phyloP scores from a whole-genome alignment of 164 flowering plant genomes.

The Liriodendron chinense region DNA sequence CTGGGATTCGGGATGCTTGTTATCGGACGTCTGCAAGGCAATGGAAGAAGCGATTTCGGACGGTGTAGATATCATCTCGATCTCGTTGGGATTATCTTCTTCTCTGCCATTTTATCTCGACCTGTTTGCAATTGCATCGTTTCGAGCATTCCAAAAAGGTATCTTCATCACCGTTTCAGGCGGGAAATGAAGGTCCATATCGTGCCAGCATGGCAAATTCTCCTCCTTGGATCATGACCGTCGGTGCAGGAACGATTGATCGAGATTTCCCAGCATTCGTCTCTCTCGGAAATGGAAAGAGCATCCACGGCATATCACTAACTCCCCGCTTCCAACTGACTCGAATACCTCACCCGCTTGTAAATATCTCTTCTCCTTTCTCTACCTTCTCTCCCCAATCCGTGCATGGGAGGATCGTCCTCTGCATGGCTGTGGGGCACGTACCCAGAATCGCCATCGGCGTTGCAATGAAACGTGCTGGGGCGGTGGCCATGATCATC shows the following conservation, averaged over 20 bases:
- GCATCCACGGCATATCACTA: conserved; percentile 10
- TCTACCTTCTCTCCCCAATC: not conserved
- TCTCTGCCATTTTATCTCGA: conserved; percentile 9
- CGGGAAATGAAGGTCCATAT: conserved; percentile 16
- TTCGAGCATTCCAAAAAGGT: conserved; percentile 5
- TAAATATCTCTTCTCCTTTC: not conserved
- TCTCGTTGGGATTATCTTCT: conserved; percentile 12
- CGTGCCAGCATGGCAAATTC: conserved; percentile 7
- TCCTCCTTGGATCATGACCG: conserved; percentile 28
- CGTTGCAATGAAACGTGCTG: conserved; percentile 6
- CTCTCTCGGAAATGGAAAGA: conserved; percentile 17
- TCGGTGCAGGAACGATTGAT: conserved; percentile 30
- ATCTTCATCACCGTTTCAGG: conserved; percentile 6
- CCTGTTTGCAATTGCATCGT: conserved; percentile 9
- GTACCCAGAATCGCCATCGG: conserved; percentile 6
- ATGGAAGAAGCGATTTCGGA: conserved; percentile 13
- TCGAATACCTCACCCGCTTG: conserved; percentile 4
- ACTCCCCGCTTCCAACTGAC: not conserved
- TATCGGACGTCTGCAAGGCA: conserved; percentile 12
- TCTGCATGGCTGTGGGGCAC: conserved; percentile 9
- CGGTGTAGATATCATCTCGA: conserved; percentile 14
- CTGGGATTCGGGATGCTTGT: conserved; percentile 13
- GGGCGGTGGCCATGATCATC: conserved; percentile 14
- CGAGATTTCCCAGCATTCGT: conserved; percentile 21
- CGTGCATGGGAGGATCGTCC: conserved; percentile 7